Conservation (phyloP, 78 protist species). For the slime mould (Dictyostelium discoideum) region DNA sequence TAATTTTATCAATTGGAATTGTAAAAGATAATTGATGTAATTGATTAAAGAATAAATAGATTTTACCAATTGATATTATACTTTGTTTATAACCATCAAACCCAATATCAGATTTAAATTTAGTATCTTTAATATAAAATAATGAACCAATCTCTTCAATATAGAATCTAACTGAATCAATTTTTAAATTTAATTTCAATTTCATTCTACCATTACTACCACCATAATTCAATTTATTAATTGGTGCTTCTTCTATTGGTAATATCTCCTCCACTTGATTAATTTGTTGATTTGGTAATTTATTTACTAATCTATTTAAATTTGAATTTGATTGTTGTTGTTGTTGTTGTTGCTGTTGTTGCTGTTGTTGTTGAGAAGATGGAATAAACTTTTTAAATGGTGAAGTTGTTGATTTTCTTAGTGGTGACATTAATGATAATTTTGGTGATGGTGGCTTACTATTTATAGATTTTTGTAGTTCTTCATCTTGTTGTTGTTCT, state of each 20-base stretch:
- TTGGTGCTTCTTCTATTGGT: background rate
- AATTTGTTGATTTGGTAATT: background rate
- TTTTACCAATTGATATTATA: constrained; percentile 19
- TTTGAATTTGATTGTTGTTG: background rate
- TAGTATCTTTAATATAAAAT: constrained; percentile 20
- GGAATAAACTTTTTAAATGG: constrained; percentile 19
- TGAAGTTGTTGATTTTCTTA: constrained; percentile 30
- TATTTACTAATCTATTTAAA: background rate
- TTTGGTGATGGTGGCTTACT: background rate
- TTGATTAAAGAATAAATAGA: constrained; percentile 11
- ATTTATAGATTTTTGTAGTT: background rate
- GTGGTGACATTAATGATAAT: constrained; percentile 38
- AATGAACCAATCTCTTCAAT: constrained; percentile 6
- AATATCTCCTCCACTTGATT: background rate
- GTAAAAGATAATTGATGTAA: background rate
- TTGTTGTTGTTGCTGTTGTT: background rate
- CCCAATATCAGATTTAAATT: background rate
- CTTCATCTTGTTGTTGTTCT: background rate
- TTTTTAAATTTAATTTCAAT: background rate
- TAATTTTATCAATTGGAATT: background rate
- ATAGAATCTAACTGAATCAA: constrained; percentile 20
- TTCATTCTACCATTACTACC: constrained; percentile 8
- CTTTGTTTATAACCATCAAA: background rate
- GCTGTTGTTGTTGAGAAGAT: background rate
- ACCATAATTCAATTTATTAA: background rate